These are phyloP conservation scores for Daldinia sp. DNA, from an alignment of 2,329 filamentous ascomycete genomes.

Conservation along the genomic window DNA sequence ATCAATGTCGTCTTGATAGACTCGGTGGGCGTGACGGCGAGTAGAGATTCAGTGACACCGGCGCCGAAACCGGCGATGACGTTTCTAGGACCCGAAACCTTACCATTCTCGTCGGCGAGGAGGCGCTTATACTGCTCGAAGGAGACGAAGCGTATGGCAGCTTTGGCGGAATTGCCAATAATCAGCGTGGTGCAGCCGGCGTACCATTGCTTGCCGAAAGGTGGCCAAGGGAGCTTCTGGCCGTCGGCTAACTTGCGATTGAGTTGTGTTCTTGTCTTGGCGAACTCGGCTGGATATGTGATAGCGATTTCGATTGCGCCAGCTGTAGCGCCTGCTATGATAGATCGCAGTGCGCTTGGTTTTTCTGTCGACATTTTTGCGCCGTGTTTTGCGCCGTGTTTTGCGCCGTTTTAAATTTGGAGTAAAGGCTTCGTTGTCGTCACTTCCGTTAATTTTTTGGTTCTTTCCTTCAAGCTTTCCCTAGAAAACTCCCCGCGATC, in stretches of 20 bases:
- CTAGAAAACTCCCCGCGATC: conserved; percentile 30
- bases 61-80: conserved; percentile 95
- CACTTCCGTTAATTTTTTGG: conserved; percentile 16
- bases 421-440: conserved; percentile 1
- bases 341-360: conserved; percentile 86
- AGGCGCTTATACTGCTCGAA: conserved; percentile 94
- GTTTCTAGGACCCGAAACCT: conserved; percentile 88
- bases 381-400: conserved; percentile 13
- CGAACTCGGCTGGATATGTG: conserved; percentile 87
- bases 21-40: conserved; percentile 97
- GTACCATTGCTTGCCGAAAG: conserved; percentile 95
- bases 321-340: conserved; percentile 92
- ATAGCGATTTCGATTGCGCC: conserved; percentile 94
- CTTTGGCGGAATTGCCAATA: conserved; percentile 96
- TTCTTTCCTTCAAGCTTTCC: conserved; percentile 28
- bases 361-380: conserved; percentile 56
- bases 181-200: conserved; percentile 97
- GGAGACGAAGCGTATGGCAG: conserved; percentile 93
- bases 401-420: conserved; percentile 23
- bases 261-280: conserved; percentile 94
- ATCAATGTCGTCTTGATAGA: conserved; percentile 99
- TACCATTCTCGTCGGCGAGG: conserved; percentile 85
- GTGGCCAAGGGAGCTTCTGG: conserved; percentile 93
- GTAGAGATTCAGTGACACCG: conserved; percentile 90
- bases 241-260: conserved; percentile 84